phyloP scores from a whole-genome alignment of 2,329 filamentous ascomycete species.

The Pseudogymnoascus sp. region DNA sequence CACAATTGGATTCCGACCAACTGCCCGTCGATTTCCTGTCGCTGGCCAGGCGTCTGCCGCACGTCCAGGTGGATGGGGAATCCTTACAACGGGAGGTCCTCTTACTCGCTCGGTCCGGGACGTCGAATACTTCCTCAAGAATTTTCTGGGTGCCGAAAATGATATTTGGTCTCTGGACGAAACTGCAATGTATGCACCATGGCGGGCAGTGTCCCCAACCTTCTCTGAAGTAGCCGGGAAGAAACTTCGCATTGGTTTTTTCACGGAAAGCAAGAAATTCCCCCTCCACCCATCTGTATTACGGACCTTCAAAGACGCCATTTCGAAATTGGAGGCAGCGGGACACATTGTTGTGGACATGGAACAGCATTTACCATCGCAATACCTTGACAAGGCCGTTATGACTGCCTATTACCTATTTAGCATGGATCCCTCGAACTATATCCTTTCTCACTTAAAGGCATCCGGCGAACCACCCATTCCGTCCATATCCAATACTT shows the following conservation, averaged over 20 bases:
- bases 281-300: slow-evolving; percentile 44
- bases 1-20: neutral
- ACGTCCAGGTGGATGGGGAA: slow-evolving; percentile 17
- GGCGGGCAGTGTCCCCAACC: slow-evolving; percentile 30
- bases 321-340: slow-evolving; percentile 30
- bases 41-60: slow-evolving; percentile 12
- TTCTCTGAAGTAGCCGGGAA: slow-evolving; percentile 10
- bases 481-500: slow-evolving; percentile 30
- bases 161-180: slow-evolving; percentile 38
- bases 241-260: slow-evolving; percentile 39
- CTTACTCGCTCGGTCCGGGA: slow-evolving; percentile 35
- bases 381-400: neutral
- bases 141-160: slow-evolving; percentile 30
- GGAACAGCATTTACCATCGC: neutral
- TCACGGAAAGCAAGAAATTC: slow-evolving; percentile 38
- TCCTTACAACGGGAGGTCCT: slow-evolving; percentile 36
- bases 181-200: slow-evolving; percentile 35
- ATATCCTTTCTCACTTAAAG: slow-evolving; percentile 7
- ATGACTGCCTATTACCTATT: neutral
- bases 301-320: slow-evolving; percentile 35
- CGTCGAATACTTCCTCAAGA: slow-evolving; percentile 34
- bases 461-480: slow-evolving; percentile 36
- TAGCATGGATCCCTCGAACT: slow-evolving; percentile 11
- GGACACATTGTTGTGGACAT: slow-evolving; percentile 40
- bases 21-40: slow-evolving; percentile 16